Evolutionary conservation across 2,329 filamentous ascomycete species (phyloP).

Genomic region (Penicillium concentricum): DNA sequence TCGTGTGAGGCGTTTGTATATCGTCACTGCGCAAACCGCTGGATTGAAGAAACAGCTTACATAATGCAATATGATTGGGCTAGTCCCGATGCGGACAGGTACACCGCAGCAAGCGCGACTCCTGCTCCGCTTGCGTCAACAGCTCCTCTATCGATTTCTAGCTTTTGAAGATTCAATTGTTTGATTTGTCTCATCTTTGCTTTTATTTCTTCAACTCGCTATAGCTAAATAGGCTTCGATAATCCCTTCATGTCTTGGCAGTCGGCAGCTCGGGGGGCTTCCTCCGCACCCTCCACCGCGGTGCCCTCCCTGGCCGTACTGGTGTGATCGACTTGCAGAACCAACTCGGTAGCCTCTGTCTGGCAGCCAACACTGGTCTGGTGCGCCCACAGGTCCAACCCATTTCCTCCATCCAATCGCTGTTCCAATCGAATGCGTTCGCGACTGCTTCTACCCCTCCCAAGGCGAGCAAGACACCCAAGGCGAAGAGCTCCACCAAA

Average conservation of each 20-base stretch:
- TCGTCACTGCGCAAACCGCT: background rate
- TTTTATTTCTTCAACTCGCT: background rate
- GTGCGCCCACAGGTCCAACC: constrained; percentile 11
- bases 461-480: constrained; percentile 10
- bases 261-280: constrained; percentile 31
- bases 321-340: constrained; percentile 27
- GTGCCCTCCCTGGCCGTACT: constrained; percentile 25
- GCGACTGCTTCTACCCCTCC: constrained; percentile 27
- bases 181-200: background rate
- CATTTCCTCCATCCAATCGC: constrained; percentile 9
- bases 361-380: constrained; percentile 19
- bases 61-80: background rate
- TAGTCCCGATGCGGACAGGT: constrained; percentile 23
- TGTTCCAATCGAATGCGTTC: constrained; percentile 20
- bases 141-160: constrained; percentile 7
- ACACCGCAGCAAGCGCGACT: constrained; percentile 25
- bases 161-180: background rate
- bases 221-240: background rate
- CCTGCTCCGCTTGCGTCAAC: constrained; percentile 33
- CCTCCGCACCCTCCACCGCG: constrained; percentile 30
- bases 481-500: constrained; percentile 3
- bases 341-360: constrained; percentile 29
- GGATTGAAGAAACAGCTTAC: background rate
- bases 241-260: constrained; percentile 31
- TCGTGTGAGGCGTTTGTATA: background rate